Evolutionary conservation across 176 grass and related monocot genomes (phyloP), one percentile per base, ranked within the genome.

Genomic region (Miscanthus lutarioriparius): DNA sequence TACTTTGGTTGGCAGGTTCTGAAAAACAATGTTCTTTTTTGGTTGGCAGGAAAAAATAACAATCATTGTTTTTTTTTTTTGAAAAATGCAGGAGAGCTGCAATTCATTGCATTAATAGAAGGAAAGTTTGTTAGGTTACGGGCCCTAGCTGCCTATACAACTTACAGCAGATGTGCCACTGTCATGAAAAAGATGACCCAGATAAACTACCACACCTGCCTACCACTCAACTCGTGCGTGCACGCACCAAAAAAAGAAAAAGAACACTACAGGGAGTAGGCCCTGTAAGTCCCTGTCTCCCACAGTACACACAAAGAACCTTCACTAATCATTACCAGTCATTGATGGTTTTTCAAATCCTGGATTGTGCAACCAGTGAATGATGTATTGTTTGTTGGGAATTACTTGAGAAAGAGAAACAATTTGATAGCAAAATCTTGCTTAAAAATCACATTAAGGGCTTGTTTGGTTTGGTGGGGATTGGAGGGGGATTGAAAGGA

Each of bases 301-400:
- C 16, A 54, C 51, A 54, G 19, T 19, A 56, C 51, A 56, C 51
- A 22, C 51, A 56, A 56, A 56, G 51, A 56, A 56, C 51, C 51
- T 22, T 56, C 19, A 56, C 6, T 53, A 53, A 20, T 53, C 49
- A 19, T 53, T 53, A 53, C 49, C 51, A 56, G 51, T 20, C 51
- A 10, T 54, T 75, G 69, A 43, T 71, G 12, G 10, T 23, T 71
- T 70, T 54, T 66, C 45, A 67, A 79, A 84, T 88, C 4, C 25
- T 83, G 1, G 20, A 17, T 49, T 69, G n/a, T 39, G 30, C 53
- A 89, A 69, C 40, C 75, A 62, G 62, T 67, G 32, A 51, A 17
- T 80, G 70, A 61, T 84, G 10, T 74, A 84, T 74, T 84, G 28
- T 74, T 75, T 80, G 58, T 25, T 48, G 47, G 22, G 23, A 62